A percentile compares a stretch with the other conserved stretches of the same genome.
Evolutionary conservation across 805 yeast genomes (phyloP).

Genomic region (Cyberlindnera suaveolens): DNA sequence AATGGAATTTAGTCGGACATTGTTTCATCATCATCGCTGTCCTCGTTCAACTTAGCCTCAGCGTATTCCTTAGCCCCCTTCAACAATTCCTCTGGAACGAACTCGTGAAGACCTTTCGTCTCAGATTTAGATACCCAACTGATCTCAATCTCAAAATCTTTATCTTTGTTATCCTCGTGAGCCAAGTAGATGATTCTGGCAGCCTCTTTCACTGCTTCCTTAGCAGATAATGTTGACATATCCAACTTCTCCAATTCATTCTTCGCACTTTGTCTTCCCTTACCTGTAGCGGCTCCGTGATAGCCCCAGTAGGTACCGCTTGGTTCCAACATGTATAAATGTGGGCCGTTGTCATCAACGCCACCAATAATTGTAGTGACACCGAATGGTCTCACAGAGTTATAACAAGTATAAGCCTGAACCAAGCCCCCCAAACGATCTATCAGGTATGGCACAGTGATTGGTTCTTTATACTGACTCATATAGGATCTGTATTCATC

Average conservation of each 20-base stretch:
- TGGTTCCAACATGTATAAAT: slow-evolving; percentile 95
- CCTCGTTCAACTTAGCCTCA: slow-evolving; percentile 76
- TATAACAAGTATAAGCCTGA: slow-evolving; percentile 92
- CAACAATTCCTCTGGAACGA: slow-evolving; percentile 72
- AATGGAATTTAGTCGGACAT: slow-evolving; percentile 24
- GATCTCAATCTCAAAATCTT: slow-evolving; percentile 91
- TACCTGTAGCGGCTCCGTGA: slow-evolving; percentile 95
- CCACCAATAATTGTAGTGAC: slow-evolving; percentile 91
- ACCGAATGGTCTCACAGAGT: slow-evolving; percentile 97
- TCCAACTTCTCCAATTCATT: slow-evolving; percentile 89
- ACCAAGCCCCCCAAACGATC: slow-evolving; percentile 87
- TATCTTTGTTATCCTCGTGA: slow-evolving; percentile 96
- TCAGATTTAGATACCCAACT: slow-evolving; percentile 78
- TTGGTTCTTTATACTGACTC: slow-evolving; percentile 65
- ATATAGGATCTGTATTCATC: slow-evolving; percentile 83
- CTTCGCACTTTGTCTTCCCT: slow-evolving; percentile 97
- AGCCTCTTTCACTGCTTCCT: slow-evolving; percentile 87
- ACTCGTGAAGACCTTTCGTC: slow-evolving; percentile 74
- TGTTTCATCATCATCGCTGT: slow-evolving; percentile 48
- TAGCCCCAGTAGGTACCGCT: slow-evolving; percentile 98
- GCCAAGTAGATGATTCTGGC: slow-evolving; percentile 90
- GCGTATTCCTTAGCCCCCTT: slow-evolving; percentile 83
- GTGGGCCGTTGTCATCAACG: slow-evolving; percentile 83
- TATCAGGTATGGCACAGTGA: slow-evolving; percentile 75
- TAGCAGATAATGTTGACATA: slow-evolving; percentile 57